Base-by-base conservation (phyloP, 306 rosid genomes). In the Dalbergia oliveri region DNA sequence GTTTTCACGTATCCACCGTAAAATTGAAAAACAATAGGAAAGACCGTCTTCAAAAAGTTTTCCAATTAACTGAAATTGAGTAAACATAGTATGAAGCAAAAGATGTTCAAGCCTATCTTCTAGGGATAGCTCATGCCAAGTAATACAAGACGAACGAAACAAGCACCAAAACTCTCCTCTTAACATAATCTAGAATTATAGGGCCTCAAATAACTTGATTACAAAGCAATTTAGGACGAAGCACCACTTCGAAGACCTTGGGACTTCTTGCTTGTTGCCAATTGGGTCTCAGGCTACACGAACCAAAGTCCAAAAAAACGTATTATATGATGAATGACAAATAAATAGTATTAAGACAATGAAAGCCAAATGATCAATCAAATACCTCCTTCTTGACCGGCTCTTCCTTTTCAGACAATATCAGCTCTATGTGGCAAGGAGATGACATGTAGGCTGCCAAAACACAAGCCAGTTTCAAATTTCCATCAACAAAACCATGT, bases 381-480 rank as follows among this genome's bases (percentile, higher is more conserved):
- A 45, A 26, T 88, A 92, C 99, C 99, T 94, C 97, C 16, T 93
- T 95, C 89, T 86, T 89, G 3, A 95, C 99, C 0, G 98, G 88
- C 54, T 95, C 99, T 84, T 93, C 96, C 84, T 93, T 95, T 69
- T 95, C 99, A 0, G 98, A 91, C 69, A 95, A 82, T 26, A 83
- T 79, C 74, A 95, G 72, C 83, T 95, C 98, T 21, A 93, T 95
- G 79, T 95, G 99, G 88, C 99, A 95, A 0, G 99, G 99, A 14
- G 98, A 93, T 19, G 99, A 93, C 98, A 93, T 93, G 44, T 91
- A 95, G 16, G 98, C 98, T 94, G 90, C 73, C 9, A 86, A 69
- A 51, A 65, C 45, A 49, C 14, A 54, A 6, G 21, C 3, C 13
- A 16, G 11, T 54, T n/a, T n/a, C 60, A 6, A 15, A 1, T 9